These are phyloP conservation scores for Rosa rugosa DNA, from an alignment of 306 rosid genomes.

Conservation along the genomic window DNA sequence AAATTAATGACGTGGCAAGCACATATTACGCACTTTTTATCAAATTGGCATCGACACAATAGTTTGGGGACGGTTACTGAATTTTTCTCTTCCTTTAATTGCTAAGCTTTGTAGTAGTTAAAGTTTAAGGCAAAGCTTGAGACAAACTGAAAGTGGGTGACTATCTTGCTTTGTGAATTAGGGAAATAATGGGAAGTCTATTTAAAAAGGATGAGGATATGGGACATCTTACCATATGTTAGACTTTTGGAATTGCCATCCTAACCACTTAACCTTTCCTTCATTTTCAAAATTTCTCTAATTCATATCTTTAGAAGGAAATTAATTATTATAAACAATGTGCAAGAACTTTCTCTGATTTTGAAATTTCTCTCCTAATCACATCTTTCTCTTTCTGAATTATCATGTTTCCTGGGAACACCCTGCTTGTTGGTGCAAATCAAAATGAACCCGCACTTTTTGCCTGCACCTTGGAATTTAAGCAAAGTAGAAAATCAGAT, in stretches of 20 bases:
- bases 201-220: neutral
- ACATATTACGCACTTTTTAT: no score
- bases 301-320: neutral
- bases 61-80: no score
- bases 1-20: no score
- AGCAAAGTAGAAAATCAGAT: neutral
- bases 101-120: neutral
- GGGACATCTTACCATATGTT: neutral
- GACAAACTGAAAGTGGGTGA: slow-evolving; percentile 2
- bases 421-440: neutral
- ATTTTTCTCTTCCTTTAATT: neutral
- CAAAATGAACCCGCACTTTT: neutral
- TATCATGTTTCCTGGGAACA: neutral
- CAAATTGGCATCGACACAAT: no score
- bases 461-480: neutral
- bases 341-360: slow-evolving; percentile 23
- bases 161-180: neutral
- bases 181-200: neutral
- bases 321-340: slow-evolving; percentile 9
- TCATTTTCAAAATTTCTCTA: slow-evolving; percentile 16
- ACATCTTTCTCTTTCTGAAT: neutral
- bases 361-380: neutral
- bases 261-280: slow-evolving; percentile 44
- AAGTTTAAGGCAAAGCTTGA: neutral
- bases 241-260: slow-evolving; percentile 32